Base-by-base conservation (phyloP, 2,329 filamentous ascomycete species). In the Hymenotorrendiella dingleyae region DNA sequence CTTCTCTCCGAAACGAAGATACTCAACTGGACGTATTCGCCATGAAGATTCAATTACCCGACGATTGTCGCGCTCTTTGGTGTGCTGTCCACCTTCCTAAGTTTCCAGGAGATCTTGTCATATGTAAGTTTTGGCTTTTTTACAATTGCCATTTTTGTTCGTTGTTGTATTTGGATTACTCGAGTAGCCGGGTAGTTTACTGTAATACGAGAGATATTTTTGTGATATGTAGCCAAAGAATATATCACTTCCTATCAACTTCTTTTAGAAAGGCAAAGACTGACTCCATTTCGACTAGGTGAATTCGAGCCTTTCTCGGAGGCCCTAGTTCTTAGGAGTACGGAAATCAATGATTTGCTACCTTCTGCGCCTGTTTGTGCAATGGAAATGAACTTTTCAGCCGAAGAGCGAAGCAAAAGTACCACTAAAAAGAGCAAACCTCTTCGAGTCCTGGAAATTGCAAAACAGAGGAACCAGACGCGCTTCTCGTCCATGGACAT, bases 291-390 rank as follows among this genome's bases (percentile, higher is more conserved):
- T n/a, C n/a, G n/a, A n/a, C n/a, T n/a, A n/a, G n/a, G n/a, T n/a
- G n/a, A n/a, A n/a, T 57, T 57, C 29, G 54, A 57, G 32, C 41
- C 46, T 11, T 50, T 51, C 28, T 41, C 46, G 1, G 48, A 53
- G 29, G 40, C 38, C 7, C 56, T 54, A 29, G 47, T 47, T 30
- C 35, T 48, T 4, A 44, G 44, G 33, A 45, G 52, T 27, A 27
- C 32, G 9, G 33, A 45, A 12, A 22, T 40, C n/a, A 40, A 30
- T 17, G 39, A 17, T 3, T 24, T 40, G 11, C 24, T 56, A 12
- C 52, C 53, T 6, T 22, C 41, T 12, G 28, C 16, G 9, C 48
- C 48, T 12, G 26, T 37, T 12, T 28, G 26, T 9, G 45, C 39
- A 1, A 19, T 48, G 3, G 49, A 44, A 24, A 27, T 47, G 7